Conservation (phyloP, 176 grass and related monocot species). For the Stipa capillata region DNA sequence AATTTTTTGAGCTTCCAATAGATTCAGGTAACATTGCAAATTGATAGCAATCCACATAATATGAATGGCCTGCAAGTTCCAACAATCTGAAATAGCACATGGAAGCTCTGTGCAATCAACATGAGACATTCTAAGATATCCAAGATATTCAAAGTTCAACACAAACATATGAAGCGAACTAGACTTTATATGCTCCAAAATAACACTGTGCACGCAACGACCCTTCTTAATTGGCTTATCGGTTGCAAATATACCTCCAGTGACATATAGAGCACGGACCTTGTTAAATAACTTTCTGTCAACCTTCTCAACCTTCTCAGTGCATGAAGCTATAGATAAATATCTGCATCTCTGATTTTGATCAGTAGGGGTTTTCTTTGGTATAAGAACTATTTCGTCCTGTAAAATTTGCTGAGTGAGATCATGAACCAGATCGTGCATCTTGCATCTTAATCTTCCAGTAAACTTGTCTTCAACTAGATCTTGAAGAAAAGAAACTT, state of each 20-base stretch:
- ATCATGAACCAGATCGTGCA: not conserved
- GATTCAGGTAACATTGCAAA: too few relatives aligned
- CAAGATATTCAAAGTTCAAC: too few relatives aligned
- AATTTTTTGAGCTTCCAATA: too few relatives aligned
- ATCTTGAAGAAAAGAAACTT: not conserved
- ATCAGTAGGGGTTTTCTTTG: not conserved
- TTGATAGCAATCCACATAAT: too few relatives aligned
- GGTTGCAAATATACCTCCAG: not conserved
- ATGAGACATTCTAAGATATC: too few relatives aligned
- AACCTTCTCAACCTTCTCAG: not conserved
- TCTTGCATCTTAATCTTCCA: not conserved
- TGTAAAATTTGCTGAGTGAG: not conserved
- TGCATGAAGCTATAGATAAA: not conserved
- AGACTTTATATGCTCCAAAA: too few relatives aligned
- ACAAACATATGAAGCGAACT: too few relatives aligned
- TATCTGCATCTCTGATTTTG: not conserved
- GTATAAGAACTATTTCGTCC: not conserved
- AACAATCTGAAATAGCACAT: too few relatives aligned
- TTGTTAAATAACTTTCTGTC: not conserved
- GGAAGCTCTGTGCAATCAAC: too few relatives aligned
- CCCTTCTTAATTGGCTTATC: not conserved
- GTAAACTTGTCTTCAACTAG: not conserved
- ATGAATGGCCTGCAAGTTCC: too few relatives aligned
- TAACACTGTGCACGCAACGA: too few relatives aligned
- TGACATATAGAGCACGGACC: not conserved